These are phyloP conservation scores for Chrysoporthe cubensis DNA, from an alignment of 2,329 filamentous ascomycete genomes.

Conservation along the genomic window DNA sequence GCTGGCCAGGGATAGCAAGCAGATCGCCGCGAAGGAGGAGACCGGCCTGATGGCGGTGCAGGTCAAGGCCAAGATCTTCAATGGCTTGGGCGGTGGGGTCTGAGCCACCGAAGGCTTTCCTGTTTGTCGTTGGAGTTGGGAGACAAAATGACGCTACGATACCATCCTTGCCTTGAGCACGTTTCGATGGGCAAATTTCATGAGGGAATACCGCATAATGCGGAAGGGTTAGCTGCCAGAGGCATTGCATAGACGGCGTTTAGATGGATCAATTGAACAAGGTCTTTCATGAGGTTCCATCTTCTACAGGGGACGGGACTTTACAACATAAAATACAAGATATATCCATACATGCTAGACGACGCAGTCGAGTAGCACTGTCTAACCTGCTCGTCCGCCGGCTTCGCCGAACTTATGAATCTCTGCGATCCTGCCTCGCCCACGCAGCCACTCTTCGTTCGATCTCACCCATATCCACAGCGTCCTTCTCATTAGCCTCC, in stretches of 20 bases:
- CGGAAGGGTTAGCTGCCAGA: background rate
- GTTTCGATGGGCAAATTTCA: conserved; percentile 8
- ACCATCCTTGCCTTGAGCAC: conserved; percentile 9
- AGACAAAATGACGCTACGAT: conserved; percentile 9
- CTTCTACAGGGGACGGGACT: background rate
- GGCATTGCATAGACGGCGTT: conserved; percentile 27
- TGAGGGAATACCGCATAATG: conserved; percentile 4
- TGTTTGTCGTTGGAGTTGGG: conserved; percentile 6
- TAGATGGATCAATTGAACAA: conserved; percentile 24
- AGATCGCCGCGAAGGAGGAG: conserved; percentile 64
- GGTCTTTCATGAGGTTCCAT: conserved; percentile 1
- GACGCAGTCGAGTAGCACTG: background rate
- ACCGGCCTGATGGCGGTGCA: conserved; percentile 65
- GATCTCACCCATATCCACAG: background rate
- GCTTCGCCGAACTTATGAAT: background rate
- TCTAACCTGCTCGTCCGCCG: background rate
- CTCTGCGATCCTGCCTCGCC: background rate
- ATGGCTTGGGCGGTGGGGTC: conserved; percentile 40
- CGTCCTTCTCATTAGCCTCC: background rate
- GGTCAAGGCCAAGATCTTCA: conserved; percentile 68
- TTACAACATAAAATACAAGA: conserved; percentile 11
- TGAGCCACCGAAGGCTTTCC: conserved; percentile 2
- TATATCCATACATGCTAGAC: conserved; percentile 1
- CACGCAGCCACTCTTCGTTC: background rate
- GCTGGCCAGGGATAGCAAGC: conserved; percentile 62